Evolutionary conservation across 169 alveolate genomes (phyloP).

Genomic region (Toxoplasma gondii): DNA sequence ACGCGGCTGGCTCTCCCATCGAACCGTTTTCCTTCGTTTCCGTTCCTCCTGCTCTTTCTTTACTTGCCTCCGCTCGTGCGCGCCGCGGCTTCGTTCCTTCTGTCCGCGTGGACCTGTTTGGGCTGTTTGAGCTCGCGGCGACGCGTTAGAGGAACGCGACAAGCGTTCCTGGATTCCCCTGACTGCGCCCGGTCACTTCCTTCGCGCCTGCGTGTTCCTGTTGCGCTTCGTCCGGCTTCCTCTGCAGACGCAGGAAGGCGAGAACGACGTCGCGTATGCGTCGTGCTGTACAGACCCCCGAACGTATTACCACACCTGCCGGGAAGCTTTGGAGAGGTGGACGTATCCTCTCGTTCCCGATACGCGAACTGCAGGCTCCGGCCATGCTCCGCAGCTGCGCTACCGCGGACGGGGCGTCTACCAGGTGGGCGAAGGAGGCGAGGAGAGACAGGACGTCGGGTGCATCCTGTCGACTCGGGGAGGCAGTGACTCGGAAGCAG

Average conservation of each 20-base stretch:
- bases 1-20: too few relatives aligned
- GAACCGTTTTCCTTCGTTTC: too few relatives aligned
- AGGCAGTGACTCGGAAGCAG: too few relatives aligned
- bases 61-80: neutral
- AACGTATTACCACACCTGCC: slow-evolving; percentile 2
- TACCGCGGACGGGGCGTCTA: slow-evolving; percentile 27
- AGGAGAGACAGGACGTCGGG: too few relatives aligned
- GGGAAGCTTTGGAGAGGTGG: neutral
- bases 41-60: too few relatives aligned
- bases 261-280: neutral
- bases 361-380: neutral
- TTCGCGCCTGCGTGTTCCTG: neutral
- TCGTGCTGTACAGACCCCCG: slow-evolving; percentile 9
- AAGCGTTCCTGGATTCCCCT: too few relatives aligned
- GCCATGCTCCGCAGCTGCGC: slow-evolving; percentile 9
- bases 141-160: too few relatives aligned
- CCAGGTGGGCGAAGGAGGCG: neutral
- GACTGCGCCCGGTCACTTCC: too few relatives aligned
- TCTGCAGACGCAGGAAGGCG: neutral
- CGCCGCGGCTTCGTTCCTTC: neutral
- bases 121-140: too few relatives aligned
- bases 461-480: too few relatives aligned
- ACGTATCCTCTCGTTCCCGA: slow-evolving; percentile 5
- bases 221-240: neutral
- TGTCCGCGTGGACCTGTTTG: neutral